Evolutionary conservation across 148 eudicot species (phyloP).

Genomic region (Camellia japonica): DNA sequence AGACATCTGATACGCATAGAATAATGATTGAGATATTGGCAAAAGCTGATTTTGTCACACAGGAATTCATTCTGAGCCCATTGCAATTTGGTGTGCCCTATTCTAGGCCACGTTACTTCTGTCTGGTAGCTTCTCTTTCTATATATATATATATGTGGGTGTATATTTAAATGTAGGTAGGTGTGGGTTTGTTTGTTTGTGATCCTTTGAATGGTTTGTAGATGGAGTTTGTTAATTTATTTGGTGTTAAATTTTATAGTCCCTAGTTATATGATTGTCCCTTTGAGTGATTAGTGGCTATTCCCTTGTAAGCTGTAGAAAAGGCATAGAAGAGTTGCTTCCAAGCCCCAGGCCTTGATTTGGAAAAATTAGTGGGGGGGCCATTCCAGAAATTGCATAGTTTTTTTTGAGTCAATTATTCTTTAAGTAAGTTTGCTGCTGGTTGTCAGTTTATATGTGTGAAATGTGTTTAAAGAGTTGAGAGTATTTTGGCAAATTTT

Average conservation of each 20-base stretch:
- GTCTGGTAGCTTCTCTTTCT: constrained; percentile 55
- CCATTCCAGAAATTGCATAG: background rate
- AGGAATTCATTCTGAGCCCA: constrained; percentile 93
- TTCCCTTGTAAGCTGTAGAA: background rate
- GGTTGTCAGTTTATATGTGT: background rate
- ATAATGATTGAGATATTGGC: constrained; percentile 66
- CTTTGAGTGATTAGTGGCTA: background rate
- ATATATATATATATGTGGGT: constrained; percentile 13
- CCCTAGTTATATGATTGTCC: background rate
- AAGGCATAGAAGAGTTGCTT: background rate
- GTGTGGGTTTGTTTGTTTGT: background rate
- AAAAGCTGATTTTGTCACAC: constrained; percentile 68
- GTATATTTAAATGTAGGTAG: background rate
- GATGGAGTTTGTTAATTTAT: background rate
- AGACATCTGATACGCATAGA: constrained; percentile 84
- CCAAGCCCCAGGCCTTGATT: background rate
- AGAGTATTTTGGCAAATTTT: background rate
- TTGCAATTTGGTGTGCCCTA: constrained; percentile 92
- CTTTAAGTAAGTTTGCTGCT: background rate
- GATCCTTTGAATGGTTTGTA: background rate
- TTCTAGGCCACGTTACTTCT: constrained; percentile 96
- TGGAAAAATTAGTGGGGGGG: background rate
- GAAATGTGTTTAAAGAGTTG: background rate
- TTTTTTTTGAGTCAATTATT: background rate
- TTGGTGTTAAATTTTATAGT: background rate